Conservation (phyloP, 2,329 filamentous ascomycete species). For the Hypoxylon sp. region DNA sequence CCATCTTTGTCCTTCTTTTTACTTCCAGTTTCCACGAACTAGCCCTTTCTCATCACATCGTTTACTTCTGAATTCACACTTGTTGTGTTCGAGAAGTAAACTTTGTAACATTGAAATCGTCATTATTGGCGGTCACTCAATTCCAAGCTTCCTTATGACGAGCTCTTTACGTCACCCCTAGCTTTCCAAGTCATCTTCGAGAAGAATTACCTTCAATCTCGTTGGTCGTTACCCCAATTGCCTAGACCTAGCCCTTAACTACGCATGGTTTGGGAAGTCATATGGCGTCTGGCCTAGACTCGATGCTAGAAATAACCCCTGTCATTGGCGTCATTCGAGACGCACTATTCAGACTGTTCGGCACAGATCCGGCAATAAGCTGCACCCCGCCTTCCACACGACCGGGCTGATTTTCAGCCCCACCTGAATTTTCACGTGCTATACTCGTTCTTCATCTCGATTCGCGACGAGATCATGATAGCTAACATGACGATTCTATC, state of each 20-base stretch:
- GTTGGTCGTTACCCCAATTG: conserved; percentile 24
- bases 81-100: neutral
- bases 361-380: conserved; percentile 46
- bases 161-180: conserved; percentile 32
- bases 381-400: conserved; percentile 47
- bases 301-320: conserved; percentile 40
- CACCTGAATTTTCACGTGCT: conserved; percentile 34
- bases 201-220: conserved; percentile 8
- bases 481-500: conserved; percentile 27
- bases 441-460: conserved; percentile 17
- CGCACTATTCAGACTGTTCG: conserved; percentile 26
- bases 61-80: conserved; percentile 4
- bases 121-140: neutral
- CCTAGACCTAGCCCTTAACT: conserved; percentile 20
- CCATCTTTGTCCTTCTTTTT: conserved; percentile 24
- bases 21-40: neutral
- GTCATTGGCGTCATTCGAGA: conserved; percentile 50
- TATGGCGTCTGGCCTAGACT: conserved; percentile 29
- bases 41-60: conserved; percentile 22
- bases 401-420: conserved; percentile 28
- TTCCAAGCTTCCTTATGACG: conserved; percentile 18
- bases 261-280: conserved; percentile 31
- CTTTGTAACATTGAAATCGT: conserved; percentile 6
- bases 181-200: conserved; percentile 1
- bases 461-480: neutral